phyloP scores from a whole-genome alignment of 2,329 filamentous ascomycete genomes.

The Thelonectria olida region DNA sequence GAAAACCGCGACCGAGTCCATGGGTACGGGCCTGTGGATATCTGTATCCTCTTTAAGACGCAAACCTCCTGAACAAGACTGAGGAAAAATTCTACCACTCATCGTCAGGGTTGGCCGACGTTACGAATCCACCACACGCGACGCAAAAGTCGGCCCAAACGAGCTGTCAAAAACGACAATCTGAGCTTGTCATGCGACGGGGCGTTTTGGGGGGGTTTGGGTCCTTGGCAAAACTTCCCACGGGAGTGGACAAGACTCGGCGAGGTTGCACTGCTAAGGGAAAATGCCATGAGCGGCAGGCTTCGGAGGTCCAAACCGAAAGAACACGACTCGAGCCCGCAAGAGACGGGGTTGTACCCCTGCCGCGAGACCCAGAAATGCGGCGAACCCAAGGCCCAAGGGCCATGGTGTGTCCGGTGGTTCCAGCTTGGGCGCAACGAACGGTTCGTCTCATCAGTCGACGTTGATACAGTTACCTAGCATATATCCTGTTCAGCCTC shows the following conservation, averaged over 20 bases:
- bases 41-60: background rate
- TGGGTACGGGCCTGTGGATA: background rate
- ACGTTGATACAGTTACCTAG: too few relatives aligned
- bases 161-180: background rate
- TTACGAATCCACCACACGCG: background rate
- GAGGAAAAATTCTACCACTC: background rate
- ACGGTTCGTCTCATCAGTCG: too few relatives aligned
- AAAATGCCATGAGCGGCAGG: background rate
- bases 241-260: too few relatives aligned
- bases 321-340: background rate
- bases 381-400: background rate
- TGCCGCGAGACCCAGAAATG: background rate
- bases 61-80: background rate
- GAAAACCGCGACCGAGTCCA: conserved; percentile 1
- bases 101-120: background rate
- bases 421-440: background rate
- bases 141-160: background rate
- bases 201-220: too few relatives aligned
- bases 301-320: background rate
- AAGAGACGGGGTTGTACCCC: background rate
- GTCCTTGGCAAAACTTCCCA: too few relatives aligned
- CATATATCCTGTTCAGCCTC: too few relatives aligned
- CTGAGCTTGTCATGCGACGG: background rate
- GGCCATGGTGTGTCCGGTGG: too few relatives aligned
- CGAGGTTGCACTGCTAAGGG: background rate